phyloP scores from a whole-genome alignment of 1,284 basidiomycete genomes.

The Cryptococcus floricola region DNA sequence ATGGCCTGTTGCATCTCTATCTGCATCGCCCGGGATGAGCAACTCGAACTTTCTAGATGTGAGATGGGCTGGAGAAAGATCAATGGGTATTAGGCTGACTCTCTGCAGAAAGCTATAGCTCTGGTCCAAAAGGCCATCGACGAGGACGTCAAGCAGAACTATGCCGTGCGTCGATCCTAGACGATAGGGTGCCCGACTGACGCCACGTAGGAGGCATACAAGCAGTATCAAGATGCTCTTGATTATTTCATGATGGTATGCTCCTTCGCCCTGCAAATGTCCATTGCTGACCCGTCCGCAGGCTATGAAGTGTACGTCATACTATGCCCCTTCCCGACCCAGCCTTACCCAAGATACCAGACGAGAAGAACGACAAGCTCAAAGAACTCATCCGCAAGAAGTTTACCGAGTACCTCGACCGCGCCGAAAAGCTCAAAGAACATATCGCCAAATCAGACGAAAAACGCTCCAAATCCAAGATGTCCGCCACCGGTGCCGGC shows the following conservation, averaged over 20 bases:
- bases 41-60: conserved; percentile 56
- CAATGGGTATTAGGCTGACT: conserved; percentile 4
- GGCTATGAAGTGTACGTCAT: conserved; percentile 60
- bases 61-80: conserved; percentile 20
- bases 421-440: conserved; percentile 89
- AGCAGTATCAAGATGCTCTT: conserved; percentile 87
- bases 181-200: conserved; percentile 5
- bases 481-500: conserved; percentile 64
- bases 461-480: conserved; percentile 68
- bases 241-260: conserved; percentile 94
- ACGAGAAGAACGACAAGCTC: conserved; percentile 94
- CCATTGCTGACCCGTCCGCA: conserved; percentile 12
- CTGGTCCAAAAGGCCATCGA: conserved; percentile 94
- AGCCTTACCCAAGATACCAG: conserved; percentile 51
- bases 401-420: conserved; percentile 85
- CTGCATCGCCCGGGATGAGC: conserved; percentile 32
- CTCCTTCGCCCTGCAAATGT: neutral
- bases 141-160: conserved; percentile 90
- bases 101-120: conserved; percentile 79
- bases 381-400: conserved; percentile 83
- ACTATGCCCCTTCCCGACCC: neutral
- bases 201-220: conserved; percentile 70
- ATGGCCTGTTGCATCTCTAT: neutral
- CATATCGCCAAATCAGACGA: conserved; percentile 65
- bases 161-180: conserved; percentile 49